These are phyloP conservation scores for Scopulariopsis brevicaulis DNA, from an alignment of 2,329 filamentous ascomycete genomes.

Conservation along the genomic window DNA sequence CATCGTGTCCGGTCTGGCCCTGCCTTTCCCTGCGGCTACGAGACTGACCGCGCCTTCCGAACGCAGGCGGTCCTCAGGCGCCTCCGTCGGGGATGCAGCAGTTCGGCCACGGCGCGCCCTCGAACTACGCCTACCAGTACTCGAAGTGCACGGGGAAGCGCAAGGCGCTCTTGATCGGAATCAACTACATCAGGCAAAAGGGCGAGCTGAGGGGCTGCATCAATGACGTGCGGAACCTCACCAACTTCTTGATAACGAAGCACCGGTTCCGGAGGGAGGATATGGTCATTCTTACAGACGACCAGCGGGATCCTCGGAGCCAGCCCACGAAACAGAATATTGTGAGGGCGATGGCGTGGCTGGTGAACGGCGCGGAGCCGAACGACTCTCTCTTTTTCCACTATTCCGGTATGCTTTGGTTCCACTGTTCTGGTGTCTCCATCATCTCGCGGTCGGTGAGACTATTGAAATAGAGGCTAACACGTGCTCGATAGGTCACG, in stretches of 20 bases:
- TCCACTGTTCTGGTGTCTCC: neutral
- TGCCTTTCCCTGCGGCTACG: neutral
- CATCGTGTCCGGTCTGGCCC: neutral
- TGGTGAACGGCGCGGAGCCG: slow-evolving; percentile 42
- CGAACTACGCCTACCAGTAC: slow-evolving; percentile 77
- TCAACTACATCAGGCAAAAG: slow-evolving; percentile 48
- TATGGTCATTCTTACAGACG: slow-evolving; percentile 46
- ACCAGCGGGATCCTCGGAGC: slow-evolving; percentile 44
- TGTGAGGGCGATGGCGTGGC: slow-evolving; percentile 44
- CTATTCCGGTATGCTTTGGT: slow-evolving; percentile 29
- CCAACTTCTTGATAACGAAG: slow-evolving; percentile 38
- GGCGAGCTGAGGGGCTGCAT: slow-evolving; percentile 48
- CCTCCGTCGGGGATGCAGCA: slow-evolving; percentile 57
- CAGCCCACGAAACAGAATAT: slow-evolving; percentile 45
- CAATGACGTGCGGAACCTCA: slow-evolving; percentile 50
- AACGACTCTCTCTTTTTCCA: slow-evolving; percentile 50
- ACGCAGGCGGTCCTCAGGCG: slow-evolving; percentile 36
- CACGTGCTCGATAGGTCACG: slow-evolving; percentile 26
- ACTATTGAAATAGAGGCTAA: neutral
- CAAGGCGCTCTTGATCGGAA: slow-evolving; percentile 47
- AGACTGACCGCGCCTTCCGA: neutral
- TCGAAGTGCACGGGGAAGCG: slow-evolving; percentile 80
- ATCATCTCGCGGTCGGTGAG: neutral
- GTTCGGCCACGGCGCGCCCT: slow-evolving; percentile 72
- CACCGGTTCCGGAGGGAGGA: slow-evolving; percentile 45